These are phyloP conservation scores for Trypanosoma brucei DNA, from an alignment of 208 protist genomes.

Conservation along the genomic window DNA sequence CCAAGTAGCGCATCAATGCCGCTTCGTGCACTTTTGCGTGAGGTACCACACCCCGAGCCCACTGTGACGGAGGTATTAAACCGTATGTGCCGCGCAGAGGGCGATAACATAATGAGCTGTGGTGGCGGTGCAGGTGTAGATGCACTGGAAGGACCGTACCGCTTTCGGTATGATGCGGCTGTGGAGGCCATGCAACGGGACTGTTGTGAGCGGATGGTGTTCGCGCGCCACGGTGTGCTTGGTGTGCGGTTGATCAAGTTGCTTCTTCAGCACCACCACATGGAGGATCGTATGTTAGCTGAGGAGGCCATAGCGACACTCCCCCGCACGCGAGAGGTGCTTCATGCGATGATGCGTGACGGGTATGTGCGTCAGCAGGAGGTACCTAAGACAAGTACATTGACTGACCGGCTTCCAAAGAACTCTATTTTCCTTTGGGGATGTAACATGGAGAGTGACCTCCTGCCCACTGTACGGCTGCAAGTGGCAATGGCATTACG, in stretches of 20 bases:
- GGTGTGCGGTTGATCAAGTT: conserved; percentile 79
- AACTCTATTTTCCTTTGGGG: conserved; percentile 66
- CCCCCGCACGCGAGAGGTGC: conserved; percentile 47
- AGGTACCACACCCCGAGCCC: conserved; percentile 5
- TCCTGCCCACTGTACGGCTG: conserved; percentile 44
- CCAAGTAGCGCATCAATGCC: conserved; percentile 14
- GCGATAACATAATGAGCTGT: conserved; percentile 19
- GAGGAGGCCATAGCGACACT: conserved; percentile 77
- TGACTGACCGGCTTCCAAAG: conserved; percentile 55
- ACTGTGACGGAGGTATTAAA: conserved; percentile 11
- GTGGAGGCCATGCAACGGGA: conserved; percentile 38
- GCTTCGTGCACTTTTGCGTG: conserved; percentile 11
- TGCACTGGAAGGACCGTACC: conserved; percentile 20
- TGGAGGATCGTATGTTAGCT: conserved; percentile 75
- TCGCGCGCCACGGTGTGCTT: conserved; percentile 68
- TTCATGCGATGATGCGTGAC: conserved; percentile 76
- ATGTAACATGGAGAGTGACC: conserved; percentile 25
- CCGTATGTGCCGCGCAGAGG: conserved; percentile 21
- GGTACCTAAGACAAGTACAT: conserved; percentile 37
- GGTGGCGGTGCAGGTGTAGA: conserved; percentile 12
- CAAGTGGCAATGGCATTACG: conserved; percentile 47
- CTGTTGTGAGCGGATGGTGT: conserved; percentile 66
- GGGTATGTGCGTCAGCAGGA: conserved; percentile 69
- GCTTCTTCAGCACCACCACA: conserved; percentile 56
- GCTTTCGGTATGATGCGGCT: conserved; percentile 28